These are phyloP conservation scores for Sarocladium kiliense DNA, from an alignment of 2,329 filamentous ascomycete genomes.

Conservation along the genomic window DNA sequence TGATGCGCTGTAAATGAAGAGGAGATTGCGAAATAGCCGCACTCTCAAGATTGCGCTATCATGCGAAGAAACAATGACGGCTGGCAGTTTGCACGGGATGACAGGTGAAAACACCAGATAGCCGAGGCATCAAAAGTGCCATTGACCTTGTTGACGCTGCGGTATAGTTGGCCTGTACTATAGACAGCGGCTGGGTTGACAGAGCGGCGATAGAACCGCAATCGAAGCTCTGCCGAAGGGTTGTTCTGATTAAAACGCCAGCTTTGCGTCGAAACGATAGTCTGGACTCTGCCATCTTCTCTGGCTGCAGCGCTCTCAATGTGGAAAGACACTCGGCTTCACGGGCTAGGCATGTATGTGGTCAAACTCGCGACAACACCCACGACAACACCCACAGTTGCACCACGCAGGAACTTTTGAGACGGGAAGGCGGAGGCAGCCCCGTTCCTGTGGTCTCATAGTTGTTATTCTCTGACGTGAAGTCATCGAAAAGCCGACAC, in stretches of 20 bases:
- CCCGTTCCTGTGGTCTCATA: not conserved
- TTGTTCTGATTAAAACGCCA: not conserved
- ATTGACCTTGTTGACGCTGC: not conserved
- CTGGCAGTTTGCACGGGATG: not conserved
- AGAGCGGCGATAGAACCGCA: not conserved
- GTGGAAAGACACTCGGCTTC: not conserved
- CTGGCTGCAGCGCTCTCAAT: slow-evolving; percentile 1
- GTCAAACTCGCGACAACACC: not conserved
- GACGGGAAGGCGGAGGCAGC: not conserved
- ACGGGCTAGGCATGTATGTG: not conserved
- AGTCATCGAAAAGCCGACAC: not conserved
- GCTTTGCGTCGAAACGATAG: not conserved
- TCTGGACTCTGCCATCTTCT: not conserved
- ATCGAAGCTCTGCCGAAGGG: slow-evolving; percentile 4
- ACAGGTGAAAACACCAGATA: not conserved
- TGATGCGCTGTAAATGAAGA: slow-evolving; percentile 4
- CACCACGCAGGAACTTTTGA: slow-evolving; percentile 6
- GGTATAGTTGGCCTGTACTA: not conserved
- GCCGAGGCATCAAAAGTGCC: slow-evolving; percentile 1
- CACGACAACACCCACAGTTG: not conserved
- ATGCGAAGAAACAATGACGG: not conserved
- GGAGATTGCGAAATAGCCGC: not conserved
- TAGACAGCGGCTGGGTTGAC: not conserved
- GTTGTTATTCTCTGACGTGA: not conserved
- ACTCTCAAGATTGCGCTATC: not conserved